Conservation (phyloP, 2,329 filamentous ascomycete genomes). For the Monosporascus sp. region DNA sequence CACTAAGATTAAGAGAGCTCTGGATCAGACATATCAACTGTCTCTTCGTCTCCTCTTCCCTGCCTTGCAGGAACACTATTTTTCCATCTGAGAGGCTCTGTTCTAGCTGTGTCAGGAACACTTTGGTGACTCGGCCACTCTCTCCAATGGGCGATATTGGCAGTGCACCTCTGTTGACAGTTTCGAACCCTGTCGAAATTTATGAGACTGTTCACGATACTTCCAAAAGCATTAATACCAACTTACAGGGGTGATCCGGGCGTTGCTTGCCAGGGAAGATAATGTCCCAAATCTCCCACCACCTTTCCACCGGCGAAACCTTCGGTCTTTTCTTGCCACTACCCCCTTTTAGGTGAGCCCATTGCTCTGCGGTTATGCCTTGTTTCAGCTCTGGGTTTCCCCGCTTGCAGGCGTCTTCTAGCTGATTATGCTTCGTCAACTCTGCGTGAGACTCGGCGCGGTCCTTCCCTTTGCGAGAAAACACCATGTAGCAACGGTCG, state of each 20-base stretch:
- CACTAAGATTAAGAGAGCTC: too few species aligned
- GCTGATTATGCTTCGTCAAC: constrained; percentile 3
- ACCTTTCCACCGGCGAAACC: constrained; percentile 6
- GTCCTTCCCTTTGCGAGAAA: constrained; percentile 2
- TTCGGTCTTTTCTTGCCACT: constrained; percentile 5
- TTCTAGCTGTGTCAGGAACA: too few species aligned
- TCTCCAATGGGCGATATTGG: background rate
- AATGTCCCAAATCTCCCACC: constrained; percentile 7
- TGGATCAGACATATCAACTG: too few species aligned
- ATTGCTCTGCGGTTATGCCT: constrained; percentile 6
- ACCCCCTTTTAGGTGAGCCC: constrained; percentile 4
- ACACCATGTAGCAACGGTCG: constrained; percentile 4
- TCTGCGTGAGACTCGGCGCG: constrained; percentile 2
- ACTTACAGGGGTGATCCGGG: constrained; percentile 8
- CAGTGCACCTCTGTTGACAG: constrained; percentile 1
- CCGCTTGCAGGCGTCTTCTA: constrained; percentile 1
- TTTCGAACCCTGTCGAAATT: background rate
- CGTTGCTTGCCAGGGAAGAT: constrained; percentile 2
- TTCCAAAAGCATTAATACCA: background rate
- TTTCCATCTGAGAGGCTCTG: too few species aligned
- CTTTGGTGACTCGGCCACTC: too few species aligned
- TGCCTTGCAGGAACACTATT: too few species aligned
- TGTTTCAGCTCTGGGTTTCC: background rate
- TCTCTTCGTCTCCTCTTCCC: too few species aligned
- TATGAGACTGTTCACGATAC: background rate